Conservation (phyloP, 495 filamentous ascomycete genomes). For the Hypoxylon fuscum region DNA sequence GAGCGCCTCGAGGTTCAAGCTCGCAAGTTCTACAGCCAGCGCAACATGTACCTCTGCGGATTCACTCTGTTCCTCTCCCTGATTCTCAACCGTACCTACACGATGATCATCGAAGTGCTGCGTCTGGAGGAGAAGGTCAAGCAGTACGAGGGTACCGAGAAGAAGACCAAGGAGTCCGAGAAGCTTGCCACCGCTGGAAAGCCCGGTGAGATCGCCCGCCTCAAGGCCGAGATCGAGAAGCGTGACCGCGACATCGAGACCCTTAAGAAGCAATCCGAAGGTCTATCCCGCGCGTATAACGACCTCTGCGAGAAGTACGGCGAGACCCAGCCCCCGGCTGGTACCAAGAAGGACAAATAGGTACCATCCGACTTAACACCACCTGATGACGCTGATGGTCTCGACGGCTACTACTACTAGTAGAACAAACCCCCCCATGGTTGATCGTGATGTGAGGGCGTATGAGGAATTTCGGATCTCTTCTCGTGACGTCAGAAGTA, state of each 20-base stretch:
- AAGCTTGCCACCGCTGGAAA: constrained; percentile 78
- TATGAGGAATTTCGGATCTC: too few species aligned
- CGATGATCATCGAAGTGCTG: constrained; percentile 93
- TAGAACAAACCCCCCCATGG: too few species aligned
- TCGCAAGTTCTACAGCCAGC: constrained; percentile 99
- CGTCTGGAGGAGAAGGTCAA: constrained; percentile 94
- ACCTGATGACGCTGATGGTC: too few species aligned
- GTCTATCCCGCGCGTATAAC: constrained; percentile 81
- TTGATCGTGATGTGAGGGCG: too few species aligned
- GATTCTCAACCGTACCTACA: constrained; percentile 98
- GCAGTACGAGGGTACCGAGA: constrained; percentile 80
- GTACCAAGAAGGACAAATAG: constrained; percentile 76
- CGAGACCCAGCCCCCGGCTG: constrained; percentile 58
- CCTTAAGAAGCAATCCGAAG: constrained; percentile 85
- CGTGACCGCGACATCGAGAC: constrained; percentile 80
- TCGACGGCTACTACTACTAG: too few species aligned
- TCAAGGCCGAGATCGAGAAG: constrained; percentile 74
- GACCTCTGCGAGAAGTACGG: constrained; percentile 81
- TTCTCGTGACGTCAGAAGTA: too few species aligned
- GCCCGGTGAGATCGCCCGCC: constrained; percentile 62
- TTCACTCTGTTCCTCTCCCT: constrained; percentile 99
- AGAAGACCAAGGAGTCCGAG: constrained; percentile 76
- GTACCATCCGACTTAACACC: background rate
- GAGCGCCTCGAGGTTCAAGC: constrained; percentile 98
- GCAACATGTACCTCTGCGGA: constrained; percentile 99